Conservation (phyloP, 139 green algal genomes). For the Chara braunii region DNA sequence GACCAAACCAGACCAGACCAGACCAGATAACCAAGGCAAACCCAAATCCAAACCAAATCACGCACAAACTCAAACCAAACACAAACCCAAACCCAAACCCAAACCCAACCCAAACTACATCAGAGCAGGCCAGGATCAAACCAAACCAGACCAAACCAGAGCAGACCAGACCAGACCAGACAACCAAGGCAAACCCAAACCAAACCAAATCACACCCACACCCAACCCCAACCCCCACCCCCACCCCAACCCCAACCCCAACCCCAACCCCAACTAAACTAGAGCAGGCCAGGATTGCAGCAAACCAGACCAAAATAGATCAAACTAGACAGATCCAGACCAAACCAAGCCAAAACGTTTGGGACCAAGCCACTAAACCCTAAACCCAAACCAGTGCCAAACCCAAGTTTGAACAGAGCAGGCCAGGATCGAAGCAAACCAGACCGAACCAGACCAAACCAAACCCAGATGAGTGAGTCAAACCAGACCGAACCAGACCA, state of each 20-base stretch:
- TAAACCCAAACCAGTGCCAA: neutral
- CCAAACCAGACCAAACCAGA: constrained; percentile 12
- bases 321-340: neutral
- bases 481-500: constrained; percentile 5
- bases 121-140: constrained; percentile 8
- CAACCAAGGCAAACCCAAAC: too few species aligned
- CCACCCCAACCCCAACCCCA: neutral
- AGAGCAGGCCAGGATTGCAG: constrained; percentile 6
- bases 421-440: constrained; percentile 1
- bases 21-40: constrained; percentile 7
- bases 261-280: constrained; percentile 3
- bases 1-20: constrained; percentile 10
- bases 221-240: too few species aligned
- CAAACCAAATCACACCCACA: neutral
- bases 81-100: too few species aligned
- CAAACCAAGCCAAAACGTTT: neutral
- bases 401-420: constrained; percentile 8
- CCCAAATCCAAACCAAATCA: constrained; percentile 6
- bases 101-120: too few species aligned
- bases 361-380: neutral
- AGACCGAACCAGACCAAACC: constrained; percentile 11
- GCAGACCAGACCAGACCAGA: constrained; percentile 12
- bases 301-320: constrained; percentile 7
- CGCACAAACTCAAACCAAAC: too few species aligned
- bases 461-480: neutral